Base-by-base conservation (phyloP, 352 stramenopile species). In the Pythium periplocum region DNA sequence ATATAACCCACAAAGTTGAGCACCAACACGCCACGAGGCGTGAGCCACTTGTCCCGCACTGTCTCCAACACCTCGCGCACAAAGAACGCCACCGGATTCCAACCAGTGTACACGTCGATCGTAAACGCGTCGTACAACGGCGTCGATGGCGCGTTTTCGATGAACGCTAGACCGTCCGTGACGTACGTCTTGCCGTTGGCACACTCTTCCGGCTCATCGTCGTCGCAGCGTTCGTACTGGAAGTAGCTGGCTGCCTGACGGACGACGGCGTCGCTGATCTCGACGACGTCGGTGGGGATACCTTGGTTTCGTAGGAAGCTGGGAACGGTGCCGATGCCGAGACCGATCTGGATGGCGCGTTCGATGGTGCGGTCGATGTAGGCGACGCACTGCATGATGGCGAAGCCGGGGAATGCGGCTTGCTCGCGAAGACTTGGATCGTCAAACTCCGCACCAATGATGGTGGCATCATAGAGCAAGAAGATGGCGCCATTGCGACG, bases 1-100 rank as follows among this genome's bases (percentile, higher is more conserved):
- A 83, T 71, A 47, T 78, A 84, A 1, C 82, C 82, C 12, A 90
- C 82, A 59, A 92, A 90, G 54, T 90, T 92, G 57, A 90, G 68
- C 31, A 90, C 77, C 17, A 92, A 48, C n/a, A 92, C 75, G 3
- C 82, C 75, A 44, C 55, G 11, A 7, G 57, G 51, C n/a, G 55
- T 66, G 41, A 90, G 67, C 79, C 79, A 90, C 17, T 75, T 76
- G 36, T 71, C 57, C 2, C 67, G 71, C 47, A 90, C 43, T 6
- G 52, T 64, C 36, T 70, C 33, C 51, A 90, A 70, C 9, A 81
- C 57, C 32, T 90, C 79, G n/a, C 69, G 71, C 17, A 81, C 59
- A 55, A 87, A 86, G 55, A 90, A 90, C 35, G 64, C 64, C 44
- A 90, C 73, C 0, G 79, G 79, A 51, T 90, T 90, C 73, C 71